Base-by-base conservation (phyloP, 441 rosid genomes). In the Populus hybrid region DNA sequence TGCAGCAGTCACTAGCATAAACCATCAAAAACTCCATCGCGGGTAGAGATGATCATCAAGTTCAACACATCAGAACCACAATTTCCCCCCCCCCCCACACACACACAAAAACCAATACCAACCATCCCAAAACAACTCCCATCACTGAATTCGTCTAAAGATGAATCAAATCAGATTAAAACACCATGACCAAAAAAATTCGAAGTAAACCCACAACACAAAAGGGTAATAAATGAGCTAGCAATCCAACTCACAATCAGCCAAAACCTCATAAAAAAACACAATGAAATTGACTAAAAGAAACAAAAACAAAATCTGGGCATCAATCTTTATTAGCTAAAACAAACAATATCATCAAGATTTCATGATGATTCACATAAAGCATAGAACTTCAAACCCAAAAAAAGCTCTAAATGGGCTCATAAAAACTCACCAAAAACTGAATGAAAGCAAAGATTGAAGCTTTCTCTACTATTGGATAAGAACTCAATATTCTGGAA, bases 361-460 rank as follows among this genome's bases (percentile, higher is more conserved):
- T 50, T 31, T 56, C 28, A 64, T 4, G 18, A 50, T 50, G 56
- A 50, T 14, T 16, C 56, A 14, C 20, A 50, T 16, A 50, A 50
- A 50, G 56, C 4, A 50, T 50, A 50, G 56, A 50, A 50, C 56
- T 4, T 64, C 1, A 64, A 50, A 50, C 56, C 20, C 56, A 50
- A 65, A 59, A 29, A 31, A 26, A 6, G 31, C 40, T 71, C 31
- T 14, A 33, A 64, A 38, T 7, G 50, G 73, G 75, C 23, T 72
- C 63, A 45, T 20, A 63, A 33, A 81, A 82, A 82, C 84, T 77
- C 73, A 83, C 87, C 75, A 20, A 36, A 26, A 82, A 50, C 6
- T 9, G 63, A 35, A 50, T 50, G 56, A 50, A 50, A 50, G 2
- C 56, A 50, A 50, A 50, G 56, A 14, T 50, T 14, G 1, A 50